Evolutionary conservation across 192 early-diverging fungal genomes (phyloP), one percentile per base, ranked within the genome.

Genomic region (Mortierella claussenii): DNA sequence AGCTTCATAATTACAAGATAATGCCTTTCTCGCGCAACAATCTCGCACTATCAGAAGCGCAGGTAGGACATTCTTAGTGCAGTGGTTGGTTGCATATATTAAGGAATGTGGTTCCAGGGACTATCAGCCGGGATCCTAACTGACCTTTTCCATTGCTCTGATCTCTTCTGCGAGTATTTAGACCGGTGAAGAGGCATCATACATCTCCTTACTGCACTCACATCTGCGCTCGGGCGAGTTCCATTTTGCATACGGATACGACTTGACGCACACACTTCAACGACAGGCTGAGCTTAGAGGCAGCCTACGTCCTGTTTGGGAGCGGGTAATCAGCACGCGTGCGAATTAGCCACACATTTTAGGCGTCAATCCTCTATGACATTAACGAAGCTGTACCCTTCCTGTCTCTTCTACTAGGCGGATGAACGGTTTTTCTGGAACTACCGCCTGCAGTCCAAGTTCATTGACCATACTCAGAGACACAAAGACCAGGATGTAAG

Each of bases 371-470:
- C n/a, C n/a, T n/a, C n/a, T n/a, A n/a, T n/a, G n/a, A n/a, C n/a
- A n/a, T n/a, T n/a, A n/a, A n/a, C n/a, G n/a, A n/a, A n/a, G n/a
- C n/a, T n/a, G n/a, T n/a, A n/a, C 4, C 15, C 36, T 26, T 55
- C 44, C 49, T 62, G 49, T 49, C 24, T 23, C 46, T 27, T 42
- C 53, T 24, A 7, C 26, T 57, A 93, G 85, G 92, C 95, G 7
- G 95, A 97, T 81, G 93, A 96, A 34, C 85, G 95, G 54, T 99
- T 98, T 78, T 98, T 96, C 73, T 99, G 91, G 94, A 99, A 98
- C 81, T 82, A 83, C 33, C 85, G 87, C 44, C 70, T 95, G 17
- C 80, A 86, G 23, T 78, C 85, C 53, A 85, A 89, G 42, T 76
- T 97, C 20, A 94, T 94, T 51, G 86, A 92, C 11, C 52, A 86